Evolutionary conservation across 192 early-diverging fungal genomes (phyloP), one percentile per base, ranked within the genome.

Genomic region (Piromyces finnis): DNA sequence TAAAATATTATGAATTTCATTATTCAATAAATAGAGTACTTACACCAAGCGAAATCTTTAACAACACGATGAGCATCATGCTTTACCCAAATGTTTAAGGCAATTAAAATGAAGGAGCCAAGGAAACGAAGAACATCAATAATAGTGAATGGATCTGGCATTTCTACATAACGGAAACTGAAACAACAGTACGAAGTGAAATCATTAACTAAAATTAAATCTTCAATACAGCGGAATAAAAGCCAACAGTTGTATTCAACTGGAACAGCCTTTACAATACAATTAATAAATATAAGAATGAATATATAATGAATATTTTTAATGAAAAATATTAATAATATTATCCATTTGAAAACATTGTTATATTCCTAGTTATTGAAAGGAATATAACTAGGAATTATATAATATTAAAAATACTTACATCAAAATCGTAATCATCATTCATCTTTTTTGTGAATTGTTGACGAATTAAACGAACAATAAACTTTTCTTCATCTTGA

Each of bases 21-120:
- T n/a, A n/a, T n/a, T n/a, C n/a, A n/a, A n/a, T n/a, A n/a, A n/a
- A n/a, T n/a, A n/a, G n/a, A n/a, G n/a, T n/a, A 89, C 92, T 89
- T 89, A 95, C 94, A 99, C 95, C 96, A 97, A 16, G 96, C 96
- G 87, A 94, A 99, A 85, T 98, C 96, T 85, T 95, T 96, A 79
- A 99, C 93, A 13, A 96, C 95, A 14, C 96, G 93, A 78, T 95
- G 94, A 29, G 95, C 96, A 84, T 99, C 97, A 77, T 94, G 83
- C 84, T 97, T 96, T 81, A 99, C 96, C 94, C 97, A 97, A 80
- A 97, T 90, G 81, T 97, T 97, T 84, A 99, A 96, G 29, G 89
- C 86, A 12, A 97, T 87, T 78, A 99, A 86, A 29, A 94, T 87
- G 3, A 93, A 79, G 16, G 95, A 95, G 30, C 91, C 95, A 28